These are phyloP conservation scores for Leccinum disarticulatum DNA, from an alignment of 768 basidiomycete species.

Conservation along the genomic window DNA sequence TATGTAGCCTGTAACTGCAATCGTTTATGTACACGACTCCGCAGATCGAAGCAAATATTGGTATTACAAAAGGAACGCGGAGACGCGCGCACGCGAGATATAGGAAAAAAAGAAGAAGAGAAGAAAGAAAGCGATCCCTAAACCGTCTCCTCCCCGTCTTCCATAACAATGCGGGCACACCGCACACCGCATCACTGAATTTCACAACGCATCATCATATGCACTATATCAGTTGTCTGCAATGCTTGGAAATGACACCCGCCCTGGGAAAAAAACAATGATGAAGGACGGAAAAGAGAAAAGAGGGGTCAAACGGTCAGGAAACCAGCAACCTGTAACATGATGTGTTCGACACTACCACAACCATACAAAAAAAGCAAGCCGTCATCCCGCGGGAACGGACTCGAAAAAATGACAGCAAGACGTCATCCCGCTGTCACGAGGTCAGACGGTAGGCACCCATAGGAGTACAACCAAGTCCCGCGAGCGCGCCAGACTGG, in stretches of 20 bases:
- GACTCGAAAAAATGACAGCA: background rate
- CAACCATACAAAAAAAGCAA: background rate
- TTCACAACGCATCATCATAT: slow-evolving; percentile 7
- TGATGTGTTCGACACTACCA: background rate
- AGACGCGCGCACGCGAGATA: background rate
- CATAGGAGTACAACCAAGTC: background rate
- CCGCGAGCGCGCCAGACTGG: background rate
- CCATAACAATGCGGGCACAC: slow-evolving; percentile 20
- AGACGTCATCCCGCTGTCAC: slow-evolving; percentile 2
- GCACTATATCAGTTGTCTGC: too few species aligned
- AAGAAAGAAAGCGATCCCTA: too few species aligned
- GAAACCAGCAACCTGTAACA: background rate
- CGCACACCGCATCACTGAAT: slow-evolving; percentile 26
- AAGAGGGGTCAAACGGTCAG: background rate
- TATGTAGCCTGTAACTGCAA: too few species aligned
- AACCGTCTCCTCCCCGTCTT: slow-evolving; percentile 8
- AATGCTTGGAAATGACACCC: background rate
- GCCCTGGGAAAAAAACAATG: background rate
- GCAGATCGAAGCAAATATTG: slow-evolving; percentile 26
- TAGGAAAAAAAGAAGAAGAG: background rate
- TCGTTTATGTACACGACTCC: slow-evolving; percentile 17
- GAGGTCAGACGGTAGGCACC: slow-evolving; percentile 1
- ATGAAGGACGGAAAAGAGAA: background rate
- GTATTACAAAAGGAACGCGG: background rate
- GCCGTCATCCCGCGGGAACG: background rate